Conservation (phyloP, 1,284 basidiomycete genomes). For the Rhodotorula sp. region DNA sequence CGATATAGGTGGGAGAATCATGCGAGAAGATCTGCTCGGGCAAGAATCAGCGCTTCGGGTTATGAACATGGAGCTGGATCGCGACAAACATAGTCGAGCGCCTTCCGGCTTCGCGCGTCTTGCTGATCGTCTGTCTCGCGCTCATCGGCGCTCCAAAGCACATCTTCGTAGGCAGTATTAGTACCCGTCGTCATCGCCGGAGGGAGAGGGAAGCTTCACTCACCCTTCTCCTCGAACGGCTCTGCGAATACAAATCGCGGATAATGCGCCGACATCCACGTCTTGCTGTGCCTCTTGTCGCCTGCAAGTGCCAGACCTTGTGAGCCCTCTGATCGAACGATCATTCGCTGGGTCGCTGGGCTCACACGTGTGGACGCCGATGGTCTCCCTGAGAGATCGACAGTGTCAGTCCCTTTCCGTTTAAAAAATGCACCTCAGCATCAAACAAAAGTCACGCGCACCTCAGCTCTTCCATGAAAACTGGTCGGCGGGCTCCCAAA, state of each 20-base stretch:
- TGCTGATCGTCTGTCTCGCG: constrained; percentile 62
- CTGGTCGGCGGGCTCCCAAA: constrained; percentile 40
- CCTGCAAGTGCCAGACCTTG: constrained; percentile 29
- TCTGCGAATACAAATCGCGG: constrained; percentile 65
- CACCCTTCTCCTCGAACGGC: constrained; percentile 62
- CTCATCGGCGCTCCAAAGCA: constrained; percentile 54
- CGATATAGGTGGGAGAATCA: constrained; percentile 49
- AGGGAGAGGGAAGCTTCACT: background rate
- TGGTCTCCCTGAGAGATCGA: constrained; percentile 56
- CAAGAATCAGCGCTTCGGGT: too few relatives aligned
- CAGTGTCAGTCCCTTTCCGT: background rate
- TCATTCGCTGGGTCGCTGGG: too few relatives aligned
- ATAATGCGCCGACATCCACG: constrained; percentile 60
- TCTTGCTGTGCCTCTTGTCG: constrained; percentile 62
- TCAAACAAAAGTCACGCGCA: background rate
- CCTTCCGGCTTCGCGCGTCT: constrained; percentile 53
- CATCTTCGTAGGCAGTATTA: constrained; percentile 31
- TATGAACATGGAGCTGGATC: background rate
- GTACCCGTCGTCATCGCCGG: background rate
- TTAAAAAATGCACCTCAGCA: background rate
- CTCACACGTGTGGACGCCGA: constrained; percentile 66
- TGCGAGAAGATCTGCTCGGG: constrained; percentile 44
- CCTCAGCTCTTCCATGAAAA: constrained; percentile 54
- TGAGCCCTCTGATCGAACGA: too few relatives aligned
- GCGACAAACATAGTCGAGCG: constrained; percentile 56